Conservation (phyloP, 2,329 filamentous ascomycete genomes). For the Hirsutella rhossiliensis region DNA sequence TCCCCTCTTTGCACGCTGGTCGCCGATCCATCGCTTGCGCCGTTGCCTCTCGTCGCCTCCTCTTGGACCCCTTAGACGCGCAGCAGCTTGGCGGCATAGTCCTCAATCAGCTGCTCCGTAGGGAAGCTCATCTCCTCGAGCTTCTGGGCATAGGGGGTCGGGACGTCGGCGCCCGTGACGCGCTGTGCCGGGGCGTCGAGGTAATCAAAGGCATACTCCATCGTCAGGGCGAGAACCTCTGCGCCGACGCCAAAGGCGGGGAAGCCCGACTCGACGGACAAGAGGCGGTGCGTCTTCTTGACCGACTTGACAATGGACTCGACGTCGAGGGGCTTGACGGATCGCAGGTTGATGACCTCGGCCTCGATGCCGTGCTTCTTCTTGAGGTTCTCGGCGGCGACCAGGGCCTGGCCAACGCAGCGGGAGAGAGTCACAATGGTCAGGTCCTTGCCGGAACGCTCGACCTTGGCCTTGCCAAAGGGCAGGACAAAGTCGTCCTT, state of each 20-base stretch:
- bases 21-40: not conserved
- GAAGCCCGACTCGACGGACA: conserved; percentile 92
- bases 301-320: conserved; percentile 93
- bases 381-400: conserved; percentile 84
- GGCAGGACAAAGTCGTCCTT: conserved; percentile 94
- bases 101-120: conserved; percentile 73
- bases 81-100: conserved; percentile 82
- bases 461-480: conserved; percentile 98
- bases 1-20: conserved; percentile 1
- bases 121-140: conserved; percentile 96
- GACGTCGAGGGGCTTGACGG: conserved; percentile 90
- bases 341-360: conserved; percentile 97
- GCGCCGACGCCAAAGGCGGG: conserved; percentile 86
- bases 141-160: conserved; percentile 86
- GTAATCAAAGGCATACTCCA: conserved; percentile 98
- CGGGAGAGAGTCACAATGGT: conserved; percentile 92
- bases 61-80: conserved; percentile 43
- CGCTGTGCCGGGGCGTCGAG: conserved; percentile 87
- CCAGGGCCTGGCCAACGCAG: conserved; percentile 84
- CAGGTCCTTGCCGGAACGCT: conserved; percentile 88
- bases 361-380: conserved; percentile 91
- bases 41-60: not conserved
- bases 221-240: conserved; percentile 86
- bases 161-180: conserved; percentile 93
- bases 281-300: conserved; percentile 93